Conservation (phyloP, 805 yeast species). For the Candida xiaguanensis region DNA sequence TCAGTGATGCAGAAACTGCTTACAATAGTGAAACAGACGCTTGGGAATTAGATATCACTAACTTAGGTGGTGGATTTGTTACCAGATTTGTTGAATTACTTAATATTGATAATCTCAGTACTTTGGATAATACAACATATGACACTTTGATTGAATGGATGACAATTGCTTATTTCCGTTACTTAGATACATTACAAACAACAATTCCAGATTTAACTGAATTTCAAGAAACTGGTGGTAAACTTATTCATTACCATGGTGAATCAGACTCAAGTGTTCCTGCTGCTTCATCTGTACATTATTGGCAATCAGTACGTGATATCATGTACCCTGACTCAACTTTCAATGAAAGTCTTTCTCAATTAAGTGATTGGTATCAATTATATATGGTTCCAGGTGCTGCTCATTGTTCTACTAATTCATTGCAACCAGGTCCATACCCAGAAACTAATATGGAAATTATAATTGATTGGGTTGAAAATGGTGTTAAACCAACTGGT, state of each 20-base stretch:
- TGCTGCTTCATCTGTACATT: background rate
- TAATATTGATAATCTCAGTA: background rate
- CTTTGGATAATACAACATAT: background rate
- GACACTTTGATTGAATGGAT: background rate
- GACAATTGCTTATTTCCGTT: background rate
- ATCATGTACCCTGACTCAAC: background rate
- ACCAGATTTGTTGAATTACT: background rate
- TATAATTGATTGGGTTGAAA: background rate
- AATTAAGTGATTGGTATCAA: background rate
- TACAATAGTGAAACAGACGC: background rate
- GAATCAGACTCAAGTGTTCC: background rate
- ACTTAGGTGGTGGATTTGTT: background rate
- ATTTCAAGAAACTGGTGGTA: background rate
- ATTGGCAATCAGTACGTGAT: background rate
- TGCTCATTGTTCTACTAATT: background rate
- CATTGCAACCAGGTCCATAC: background rate
- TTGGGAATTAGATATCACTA: background rate
- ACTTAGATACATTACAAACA: background rate
- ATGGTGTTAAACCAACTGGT: conserved; percentile 1
- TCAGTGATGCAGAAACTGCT: background rate
- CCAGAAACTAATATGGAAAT: background rate
- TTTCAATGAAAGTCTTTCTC: background rate
- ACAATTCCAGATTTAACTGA: background rate
- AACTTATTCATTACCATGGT: background rate
- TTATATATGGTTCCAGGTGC: conserved; percentile 1